phyloP scores from a whole-genome alignment of 148 eudicot genomes.

The Camellia japonica region DNA sequence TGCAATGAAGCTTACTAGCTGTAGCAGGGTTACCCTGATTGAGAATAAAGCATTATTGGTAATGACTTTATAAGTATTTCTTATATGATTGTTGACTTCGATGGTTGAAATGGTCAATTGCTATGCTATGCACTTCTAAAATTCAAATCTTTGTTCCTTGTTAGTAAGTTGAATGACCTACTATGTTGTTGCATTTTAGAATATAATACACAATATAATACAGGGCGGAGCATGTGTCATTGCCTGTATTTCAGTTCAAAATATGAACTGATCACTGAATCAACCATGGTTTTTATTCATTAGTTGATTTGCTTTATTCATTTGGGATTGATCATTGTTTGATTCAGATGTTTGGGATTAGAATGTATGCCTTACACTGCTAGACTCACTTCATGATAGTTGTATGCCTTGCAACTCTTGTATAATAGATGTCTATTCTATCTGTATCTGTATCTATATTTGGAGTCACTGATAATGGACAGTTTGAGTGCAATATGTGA shows the following conservation, averaged over 20 bases:
- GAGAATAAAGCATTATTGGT: conserved; percentile 85
- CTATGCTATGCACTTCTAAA: not conserved
- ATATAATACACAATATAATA: not conserved
- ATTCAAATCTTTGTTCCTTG: not conserved
- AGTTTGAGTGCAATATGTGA: no score
- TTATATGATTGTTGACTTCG: not conserved
- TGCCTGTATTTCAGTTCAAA: not conserved
- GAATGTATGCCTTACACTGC: not conserved
- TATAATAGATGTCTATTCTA: no score
- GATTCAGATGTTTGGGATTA: not conserved
- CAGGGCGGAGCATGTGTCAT: not conserved
- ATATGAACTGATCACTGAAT: not conserved
- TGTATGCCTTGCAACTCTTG: not conserved
- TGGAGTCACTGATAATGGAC: no score
- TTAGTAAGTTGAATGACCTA: conserved; percentile 8
- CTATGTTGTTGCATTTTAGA: not conserved
- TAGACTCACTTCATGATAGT: not conserved
- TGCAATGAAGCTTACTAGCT: conserved; percentile 82
- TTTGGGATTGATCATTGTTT: conserved; percentile 1
- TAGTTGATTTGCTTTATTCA: not conserved
- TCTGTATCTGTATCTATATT: no score
- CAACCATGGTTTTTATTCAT: not conserved
- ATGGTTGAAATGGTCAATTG: not conserved
- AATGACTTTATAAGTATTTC: conserved; percentile 15
- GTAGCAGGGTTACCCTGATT: conserved; percentile 69